Evolutionary conservation across 2,329 filamentous ascomycete species (phyloP), one percentile per base, ranked within the genome.

Genomic region (Cytospora piceicola): DNA sequence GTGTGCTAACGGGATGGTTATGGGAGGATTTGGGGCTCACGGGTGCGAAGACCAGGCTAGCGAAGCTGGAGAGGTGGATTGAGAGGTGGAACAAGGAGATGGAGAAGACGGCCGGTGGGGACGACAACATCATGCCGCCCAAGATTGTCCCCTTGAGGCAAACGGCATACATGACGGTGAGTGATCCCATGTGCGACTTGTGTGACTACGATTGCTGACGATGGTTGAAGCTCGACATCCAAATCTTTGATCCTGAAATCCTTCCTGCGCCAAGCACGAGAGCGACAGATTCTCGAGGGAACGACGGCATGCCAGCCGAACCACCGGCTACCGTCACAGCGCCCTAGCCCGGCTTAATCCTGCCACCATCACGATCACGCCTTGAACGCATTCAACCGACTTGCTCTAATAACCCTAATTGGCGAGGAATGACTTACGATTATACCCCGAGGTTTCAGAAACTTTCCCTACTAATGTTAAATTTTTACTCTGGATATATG

Each of bases 11-110:
- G 0, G 92, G 94, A 27, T 99, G 94, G 92, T 73, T 98, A 39
- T 98, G 93, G 93, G 95, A 99, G 66, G 94, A 98, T 74, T 72
- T 94, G 27, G 93, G 94, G 1, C 78, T 92, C 42, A 91, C 91
- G 4, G 88, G 85, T 11, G 85, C 90, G 66, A 98, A 98, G 80
- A 80, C 82, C 27, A 85, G 89, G 63, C 76, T 97, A 55, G 85
- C 83, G 63, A 83, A 80, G 12, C 79, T 97, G 22, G 95, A 99
- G 78, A 77, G 76, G 46, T 97, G 92, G 88, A 85, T 99, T 62
- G 91, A 96, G 69, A 84, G 88, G 66, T 97, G 94, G 94, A 99
- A 99, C 75, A 75, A 76, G 11, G 86, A 92, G 68, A 86, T 88
- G 83, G 86, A 87, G 72, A 85, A 83, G 74, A 79, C 81, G 4